Percentiles rank a stretch among this genome's conserved stretches.
These are phyloP conservation scores for Scedosporium boydii DNA, from an alignment of 2,329 filamentous ascomycete genomes.

Conservation along the genomic window DNA sequence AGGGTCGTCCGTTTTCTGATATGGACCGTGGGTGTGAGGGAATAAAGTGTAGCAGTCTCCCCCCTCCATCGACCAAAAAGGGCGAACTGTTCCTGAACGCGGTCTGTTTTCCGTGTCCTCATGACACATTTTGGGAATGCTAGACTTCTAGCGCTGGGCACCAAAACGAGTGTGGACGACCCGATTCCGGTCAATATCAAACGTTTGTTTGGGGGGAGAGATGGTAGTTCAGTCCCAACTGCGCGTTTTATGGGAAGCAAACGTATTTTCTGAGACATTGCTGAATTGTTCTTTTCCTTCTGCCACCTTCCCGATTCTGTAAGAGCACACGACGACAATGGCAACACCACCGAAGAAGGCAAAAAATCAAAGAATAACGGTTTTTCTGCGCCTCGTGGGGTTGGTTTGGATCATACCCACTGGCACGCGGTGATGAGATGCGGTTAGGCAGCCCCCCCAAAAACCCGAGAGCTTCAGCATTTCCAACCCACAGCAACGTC, in stretches of 20 bases:
- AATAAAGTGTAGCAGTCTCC: background rate
- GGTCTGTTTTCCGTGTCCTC: background rate
- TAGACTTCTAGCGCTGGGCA: background rate
- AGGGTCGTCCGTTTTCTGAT: background rate
- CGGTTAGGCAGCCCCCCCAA: too few relatives aligned
- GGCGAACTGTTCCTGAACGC: background rate
- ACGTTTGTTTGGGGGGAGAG: background rate
- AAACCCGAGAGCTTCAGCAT: background rate
- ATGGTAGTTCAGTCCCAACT: background rate
- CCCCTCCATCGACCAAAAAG: background rate
- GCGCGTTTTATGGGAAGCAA: background rate
- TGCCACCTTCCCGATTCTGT: background rate
- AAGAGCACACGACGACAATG: background rate
- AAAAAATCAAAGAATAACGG: background rate
- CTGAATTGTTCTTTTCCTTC: background rate
- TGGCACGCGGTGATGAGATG: background rate
- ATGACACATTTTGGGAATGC: background rate
- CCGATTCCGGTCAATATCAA: background rate
- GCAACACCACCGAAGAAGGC: background rate
- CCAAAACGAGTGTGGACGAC: background rate
- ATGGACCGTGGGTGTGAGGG: background rate
- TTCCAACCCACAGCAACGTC: background rate
- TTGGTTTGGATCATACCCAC: background rate
- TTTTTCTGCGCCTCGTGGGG: background rate
- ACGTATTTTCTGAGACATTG: background rate